These are phyloP conservation scores for Candida sojae DNA, from an alignment of 1,139 yeast species.

Conservation along the genomic window DNA sequence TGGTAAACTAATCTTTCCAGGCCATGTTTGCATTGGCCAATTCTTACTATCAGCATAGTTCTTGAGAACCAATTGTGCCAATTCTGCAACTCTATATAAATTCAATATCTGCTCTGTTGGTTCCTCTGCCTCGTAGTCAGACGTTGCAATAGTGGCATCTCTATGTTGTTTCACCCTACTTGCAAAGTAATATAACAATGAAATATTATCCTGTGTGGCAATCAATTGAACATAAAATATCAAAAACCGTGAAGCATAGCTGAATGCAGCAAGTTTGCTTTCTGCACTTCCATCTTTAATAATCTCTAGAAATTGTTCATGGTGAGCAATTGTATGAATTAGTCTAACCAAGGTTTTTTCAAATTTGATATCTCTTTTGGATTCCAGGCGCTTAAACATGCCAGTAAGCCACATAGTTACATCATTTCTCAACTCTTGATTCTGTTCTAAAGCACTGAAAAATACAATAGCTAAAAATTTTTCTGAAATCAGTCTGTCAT, in stretches of 20 bases:
- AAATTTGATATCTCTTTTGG: slow-evolving; percentile 46
- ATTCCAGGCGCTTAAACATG: slow-evolving; percentile 46
- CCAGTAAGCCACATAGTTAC: slow-evolving; percentile 76
- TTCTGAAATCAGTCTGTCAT: slow-evolving; percentile 57
- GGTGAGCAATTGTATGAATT: slow-evolving; percentile 73
- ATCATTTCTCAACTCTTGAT: slow-evolving; percentile 45
- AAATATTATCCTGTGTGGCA: slow-evolving; percentile 67
- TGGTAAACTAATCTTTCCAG: slow-evolving; percentile 72
- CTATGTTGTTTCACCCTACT: slow-evolving; percentile 79
- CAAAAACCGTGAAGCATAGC: slow-evolving; percentile 60
- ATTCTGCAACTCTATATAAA: slow-evolving; percentile 70
- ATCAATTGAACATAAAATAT: slow-evolving; percentile 61
- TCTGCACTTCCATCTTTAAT: slow-evolving; percentile 23
- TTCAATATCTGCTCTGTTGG: slow-evolving; percentile 31
- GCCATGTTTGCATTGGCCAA: slow-evolving; percentile 81
- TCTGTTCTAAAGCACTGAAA: slow-evolving; percentile 78
- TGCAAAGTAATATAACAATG: slow-evolving; percentile 73
- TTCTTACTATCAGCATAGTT: slow-evolving; percentile 56
- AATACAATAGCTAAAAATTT: slow-evolving; percentile 68
- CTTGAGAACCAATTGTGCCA: slow-evolving; percentile 67
- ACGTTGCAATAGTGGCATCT: slow-evolving; percentile 51
- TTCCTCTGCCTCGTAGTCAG: slow-evolving; percentile 30
- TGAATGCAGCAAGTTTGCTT: slow-evolving; percentile 38
- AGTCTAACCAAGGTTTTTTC: slow-evolving; percentile 70
- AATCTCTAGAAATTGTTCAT: slow-evolving; percentile 61